Base-by-base conservation (phyloP, 129 eudicot species). In the Artemisia annua region DNA sequence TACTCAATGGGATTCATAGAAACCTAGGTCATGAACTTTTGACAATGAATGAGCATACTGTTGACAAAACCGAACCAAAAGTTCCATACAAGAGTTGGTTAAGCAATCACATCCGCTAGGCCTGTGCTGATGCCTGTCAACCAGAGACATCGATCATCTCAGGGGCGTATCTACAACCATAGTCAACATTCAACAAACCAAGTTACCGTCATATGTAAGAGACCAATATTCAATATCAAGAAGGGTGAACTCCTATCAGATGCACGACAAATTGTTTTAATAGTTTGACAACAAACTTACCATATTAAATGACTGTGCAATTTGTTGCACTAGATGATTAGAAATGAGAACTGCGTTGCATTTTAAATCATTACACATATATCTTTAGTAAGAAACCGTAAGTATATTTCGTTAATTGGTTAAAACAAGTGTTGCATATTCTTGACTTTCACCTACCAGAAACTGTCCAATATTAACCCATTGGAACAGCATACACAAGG, bases 51-150 rank as follows among this genome's bases (percentile, higher is more conserved):
- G 39, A 35, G 35, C 8, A 7, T 48, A 44, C 16, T 11, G 48
- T 50, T 7, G 48, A 17, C 72, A 6, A 26, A 28, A 12, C 12
- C 4, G 18, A 60, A 32, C 46, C 55, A 60, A 12, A 2, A 1
- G 24, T 56, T 22, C 16, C 28, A 10, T 44, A 49, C 49, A 67
- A 15, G 43, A 11, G 16, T 13, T 43, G 50, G 57, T 56, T 79
- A 70, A 89, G 61, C 96, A 86, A 75, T 89, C 96, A 52, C 96
- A 89, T 64, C 89, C 92, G 0, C 72, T 60, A 13, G 96, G 75
- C 78, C 85, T 72, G 74, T 84, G 90, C 20, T 89, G 96, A 63
- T 57, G 84, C 13, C 83, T 87, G 28, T 86, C 87, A 9, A 9
- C 82, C 81, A 4, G 20, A 68, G 61, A 87, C 84, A 77, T 89